These are phyloP conservation scores for Aeschynomene evenia DNA, from an alignment of 306 rosid species.

Conservation along the genomic window DNA sequence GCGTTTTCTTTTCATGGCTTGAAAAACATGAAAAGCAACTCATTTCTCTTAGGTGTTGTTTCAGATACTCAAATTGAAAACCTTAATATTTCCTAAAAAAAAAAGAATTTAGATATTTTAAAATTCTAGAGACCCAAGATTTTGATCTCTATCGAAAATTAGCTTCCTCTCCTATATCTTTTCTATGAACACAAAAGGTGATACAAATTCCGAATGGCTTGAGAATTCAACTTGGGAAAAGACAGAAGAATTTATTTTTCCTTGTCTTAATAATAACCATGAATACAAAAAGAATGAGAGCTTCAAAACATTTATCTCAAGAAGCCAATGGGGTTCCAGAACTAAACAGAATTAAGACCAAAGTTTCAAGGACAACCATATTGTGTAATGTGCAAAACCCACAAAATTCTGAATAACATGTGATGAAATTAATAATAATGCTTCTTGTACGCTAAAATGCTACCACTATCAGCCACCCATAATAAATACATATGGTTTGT, in stretches of 20 bases:
- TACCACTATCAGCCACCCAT: too few species aligned
- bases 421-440: too few species aligned
- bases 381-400: conserved; percentile 25
- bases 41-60: conserved; percentile 44
- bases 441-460: too few species aligned
- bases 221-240: not conserved
- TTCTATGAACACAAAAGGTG: not conserved
- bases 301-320: not conserved
- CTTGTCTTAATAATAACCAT: not conserved
- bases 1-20: conserved; percentile 48
- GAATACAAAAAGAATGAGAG: not conserved
- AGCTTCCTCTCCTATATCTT: conserved; percentile 7
- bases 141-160: not conserved
- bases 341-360: not conserved
- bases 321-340: conserved; percentile 18
- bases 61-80: not conserved
- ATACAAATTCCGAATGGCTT: not conserved
- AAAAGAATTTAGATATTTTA: not conserved
- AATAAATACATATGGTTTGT: too few species aligned
- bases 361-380: conserved; percentile 6
- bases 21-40: conserved; percentile 86
- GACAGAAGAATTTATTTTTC: conserved; percentile 3
- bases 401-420: conserved; percentile 20
- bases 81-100: not conserved
- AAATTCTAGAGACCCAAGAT: conserved; percentile 9